phyloP scores from a whole-genome alignment of 2,329 filamentous ascomycete genomes.

The Helicocarpus griseus region DNA sequence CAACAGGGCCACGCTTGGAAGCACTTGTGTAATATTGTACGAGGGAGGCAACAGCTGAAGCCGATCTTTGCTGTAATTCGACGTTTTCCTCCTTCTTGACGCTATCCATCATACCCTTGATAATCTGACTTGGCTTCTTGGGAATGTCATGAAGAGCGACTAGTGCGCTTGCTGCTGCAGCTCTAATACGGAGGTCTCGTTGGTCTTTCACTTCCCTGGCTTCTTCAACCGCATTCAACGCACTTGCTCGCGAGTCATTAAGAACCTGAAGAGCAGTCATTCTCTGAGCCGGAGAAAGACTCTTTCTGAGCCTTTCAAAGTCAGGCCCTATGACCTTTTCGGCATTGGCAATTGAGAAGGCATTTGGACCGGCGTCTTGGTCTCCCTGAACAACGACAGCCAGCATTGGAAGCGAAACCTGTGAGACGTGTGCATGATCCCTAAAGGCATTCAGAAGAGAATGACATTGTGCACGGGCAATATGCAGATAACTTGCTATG shows the following conservation, averaged over 20 bases:
- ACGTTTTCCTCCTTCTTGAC: conserved; percentile 89
- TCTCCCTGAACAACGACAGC: conserved; percentile 93
- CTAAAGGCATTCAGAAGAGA: conserved; percentile 85
- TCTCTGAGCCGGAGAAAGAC: conserved; percentile 78
- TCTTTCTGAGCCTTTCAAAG: conserved; percentile 78
- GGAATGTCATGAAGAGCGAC: conserved; percentile 81
- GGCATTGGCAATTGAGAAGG: conserved; percentile 79
- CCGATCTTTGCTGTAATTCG: conserved; percentile 78
- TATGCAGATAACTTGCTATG: conserved; percentile 78
- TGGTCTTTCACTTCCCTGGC: conserved; percentile 68
- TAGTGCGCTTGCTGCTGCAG: conserved; percentile 76
- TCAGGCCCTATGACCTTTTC: conserved; percentile 80
- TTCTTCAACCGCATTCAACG: conserved; percentile 64
- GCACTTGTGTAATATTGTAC: conserved; percentile 77
- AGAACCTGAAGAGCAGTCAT: conserved; percentile 73
- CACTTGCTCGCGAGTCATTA: conserved; percentile 63
- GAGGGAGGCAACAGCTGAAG: conserved; percentile 70
- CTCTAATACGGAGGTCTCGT: conserved; percentile 76
- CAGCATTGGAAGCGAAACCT: conserved; percentile 64
- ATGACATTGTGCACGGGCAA: conserved; percentile 83
- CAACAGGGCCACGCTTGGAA: conserved; percentile 73
- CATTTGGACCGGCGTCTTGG: conserved; percentile 77
- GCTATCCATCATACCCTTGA: conserved; percentile 97
- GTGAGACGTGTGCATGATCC: conserved; percentile 74
- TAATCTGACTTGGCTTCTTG: conserved; percentile 85